Evolutionary conservation across 1,139 yeast genomes (phyloP), one percentile per base, ranked within the genome.

Genomic region (Pichia sp.): DNA sequence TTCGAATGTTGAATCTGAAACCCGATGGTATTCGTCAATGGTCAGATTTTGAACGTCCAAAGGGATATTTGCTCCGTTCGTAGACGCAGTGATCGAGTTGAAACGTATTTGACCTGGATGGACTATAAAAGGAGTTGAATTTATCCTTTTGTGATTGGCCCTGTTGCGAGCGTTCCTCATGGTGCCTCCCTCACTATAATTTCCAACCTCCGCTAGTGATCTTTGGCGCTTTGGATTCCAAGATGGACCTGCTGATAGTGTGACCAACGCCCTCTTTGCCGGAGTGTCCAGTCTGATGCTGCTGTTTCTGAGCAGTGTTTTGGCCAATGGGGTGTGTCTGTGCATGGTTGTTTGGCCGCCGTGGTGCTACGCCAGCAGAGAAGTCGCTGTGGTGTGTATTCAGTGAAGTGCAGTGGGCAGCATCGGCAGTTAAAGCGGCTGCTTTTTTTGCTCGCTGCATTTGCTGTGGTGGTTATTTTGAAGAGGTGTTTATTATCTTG

Each of bases 1-100:
- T 56, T 88, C 95, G 52, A 89, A 67, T 48, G 87, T 81, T 29
- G 68, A 71, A 56, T 81, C 81, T 7, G 95, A 74, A 2, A 72
- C 61, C 25, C 64, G 62, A 59, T 82, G 85, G 65, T 83, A 89
- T 50, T 79, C 73, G 39, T 70, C 69, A 6, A 65, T 58, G 1
- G 77, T 61, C 30, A 84, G 50, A 1, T 68, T 56, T 51, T 72
- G 73, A 26, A 83, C 76, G 52, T 74, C 74, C 36, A 66, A 66
- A 22, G 80, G 82, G 18, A 82, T 66, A 12, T 62, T 61, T 36
- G 72, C 68, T 16, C 89, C 89, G 47, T 68, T 72, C 0, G 84
- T 79, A 43, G 65, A 57, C 12, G 63, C 46, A 2, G 61, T 47
- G 27, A 59, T 62, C 20, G 63, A 53, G 30, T 61, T 59, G 43